Conservation (phyloP, 73 alveolate genomes). For the Uronychia setigera region DNA sequence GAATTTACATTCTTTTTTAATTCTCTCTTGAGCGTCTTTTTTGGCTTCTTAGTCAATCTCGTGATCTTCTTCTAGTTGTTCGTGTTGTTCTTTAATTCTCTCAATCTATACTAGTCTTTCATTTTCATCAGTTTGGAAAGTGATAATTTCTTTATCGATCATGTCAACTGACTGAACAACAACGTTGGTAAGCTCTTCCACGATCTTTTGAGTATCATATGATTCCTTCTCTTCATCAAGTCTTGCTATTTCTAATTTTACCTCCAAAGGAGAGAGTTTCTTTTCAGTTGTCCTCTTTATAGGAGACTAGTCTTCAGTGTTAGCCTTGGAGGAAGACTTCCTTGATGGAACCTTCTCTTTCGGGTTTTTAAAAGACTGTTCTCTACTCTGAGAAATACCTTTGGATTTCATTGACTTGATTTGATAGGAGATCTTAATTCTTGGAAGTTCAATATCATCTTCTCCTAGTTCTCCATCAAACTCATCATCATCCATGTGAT, state of each 20-base stretch:
- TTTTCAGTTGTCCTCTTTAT: slow-evolving; percentile 3
- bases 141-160: neutral
- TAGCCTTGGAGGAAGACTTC: slow-evolving; percentile 7
- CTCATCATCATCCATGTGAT: slow-evolving; percentile 67
- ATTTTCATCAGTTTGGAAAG: neutral
- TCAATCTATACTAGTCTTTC: slow-evolving; percentile 5
- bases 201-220: slow-evolving; percentile 9
- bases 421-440: slow-evolving; percentile 36
- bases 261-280: neutral
- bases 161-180: slow-evolving; percentile 5
- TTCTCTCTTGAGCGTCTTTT: neutral
- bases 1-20: neutral
- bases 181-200: slow-evolving; percentile 4
- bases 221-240: slow-evolving; percentile 22
- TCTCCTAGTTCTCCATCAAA: slow-evolving; percentile 68
- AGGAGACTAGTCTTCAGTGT: slow-evolving; percentile 5
- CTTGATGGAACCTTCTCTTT: neutral
- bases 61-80: slow-evolving; percentile 32
- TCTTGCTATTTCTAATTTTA: neutral
- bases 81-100: slow-evolving; percentile 9
- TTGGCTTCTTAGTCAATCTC: slow-evolving; percentile 5
- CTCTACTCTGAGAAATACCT: too few relatives aligned
- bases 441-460: slow-evolving; percentile 61
- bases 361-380: neutral
- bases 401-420: too few relatives aligned